Conservation (phyloP, 495 filamentous ascomycete species). For the Hypoxylon fuscum region DNA sequence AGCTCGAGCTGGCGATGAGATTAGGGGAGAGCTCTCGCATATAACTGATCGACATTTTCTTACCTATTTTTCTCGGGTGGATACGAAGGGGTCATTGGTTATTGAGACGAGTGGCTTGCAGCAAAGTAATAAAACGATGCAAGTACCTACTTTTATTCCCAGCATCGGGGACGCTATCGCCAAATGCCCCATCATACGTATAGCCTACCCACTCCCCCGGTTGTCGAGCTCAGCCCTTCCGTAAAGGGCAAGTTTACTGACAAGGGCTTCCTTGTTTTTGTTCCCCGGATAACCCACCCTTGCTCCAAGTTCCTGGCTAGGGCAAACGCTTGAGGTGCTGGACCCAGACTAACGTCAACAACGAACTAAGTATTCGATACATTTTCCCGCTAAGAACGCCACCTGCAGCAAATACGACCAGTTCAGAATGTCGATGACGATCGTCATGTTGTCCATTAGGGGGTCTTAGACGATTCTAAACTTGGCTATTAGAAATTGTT, state of each 20-base stretch:
- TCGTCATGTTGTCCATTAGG: slow-evolving; percentile 6
- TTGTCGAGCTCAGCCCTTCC: slow-evolving; percentile 31
- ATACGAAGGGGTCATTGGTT: slow-evolving; percentile 7
- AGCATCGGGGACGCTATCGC: slow-evolving; percentile 13
- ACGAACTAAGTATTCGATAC: slow-evolving; percentile 25
- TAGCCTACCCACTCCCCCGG: no score
- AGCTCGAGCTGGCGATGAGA: neutral
- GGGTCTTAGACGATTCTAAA: neutral
- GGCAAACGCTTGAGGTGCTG: neutral
- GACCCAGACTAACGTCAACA: neutral
- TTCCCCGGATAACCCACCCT: slow-evolving; percentile 5
- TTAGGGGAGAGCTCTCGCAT: neutral
- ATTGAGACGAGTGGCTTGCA: slow-evolving; percentile 26
- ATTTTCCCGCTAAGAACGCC: slow-evolving; percentile 9
- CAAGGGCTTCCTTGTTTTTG: slow-evolving; percentile 18
- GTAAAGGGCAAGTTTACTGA: slow-evolving; percentile 26
- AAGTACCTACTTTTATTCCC: slow-evolving; percentile 10
- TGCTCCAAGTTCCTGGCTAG: slow-evolving; percentile 6
- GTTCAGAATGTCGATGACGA: slow-evolving; percentile 26
- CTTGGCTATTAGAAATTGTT: no score
- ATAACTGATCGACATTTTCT: slow-evolving; percentile 27
- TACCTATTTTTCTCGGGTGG: slow-evolving; percentile 30
- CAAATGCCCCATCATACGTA: slow-evolving; percentile 4
- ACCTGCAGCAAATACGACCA: slow-evolving; percentile 16
- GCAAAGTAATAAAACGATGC: slow-evolving; percentile 37